Conservation (phyloP, 768 basidiomycete species). For the Lentinula boryana region DNA sequence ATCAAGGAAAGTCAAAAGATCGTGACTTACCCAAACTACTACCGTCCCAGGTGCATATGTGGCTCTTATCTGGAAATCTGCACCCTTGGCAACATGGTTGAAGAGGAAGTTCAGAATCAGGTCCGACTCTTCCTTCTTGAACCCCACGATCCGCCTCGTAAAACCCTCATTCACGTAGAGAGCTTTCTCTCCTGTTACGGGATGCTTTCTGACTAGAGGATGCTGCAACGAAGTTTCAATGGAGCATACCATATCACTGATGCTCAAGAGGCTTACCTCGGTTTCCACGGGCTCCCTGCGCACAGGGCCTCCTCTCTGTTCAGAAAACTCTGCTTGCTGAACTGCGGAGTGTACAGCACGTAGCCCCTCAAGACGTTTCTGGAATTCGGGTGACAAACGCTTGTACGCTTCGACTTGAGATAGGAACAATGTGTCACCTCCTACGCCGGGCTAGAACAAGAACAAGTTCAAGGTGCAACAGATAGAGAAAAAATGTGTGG, state of each 20-base stretch:
- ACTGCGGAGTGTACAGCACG: conserved; percentile 52
- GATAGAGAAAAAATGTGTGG: neutral
- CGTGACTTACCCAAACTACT: conserved; percentile 45
- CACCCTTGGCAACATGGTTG: conserved; percentile 45
- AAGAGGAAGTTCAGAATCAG: conserved; percentile 49
- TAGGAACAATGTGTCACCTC: conserved; percentile 52
- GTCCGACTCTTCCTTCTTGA: conserved; percentile 49
- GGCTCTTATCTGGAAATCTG: conserved; percentile 45
- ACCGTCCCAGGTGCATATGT: conserved; percentile 48
- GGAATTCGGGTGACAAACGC: conserved; percentile 50
- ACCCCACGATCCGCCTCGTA: conserved; percentile 49
- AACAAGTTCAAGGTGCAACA: neutral
- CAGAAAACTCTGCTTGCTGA: conserved; percentile 42
- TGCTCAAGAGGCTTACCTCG: conserved; percentile 22
- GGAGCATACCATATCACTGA: neutral
- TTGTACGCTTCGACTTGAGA: conserved; percentile 58
- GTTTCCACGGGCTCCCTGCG: conserved; percentile 45
- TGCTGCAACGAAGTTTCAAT: conserved; percentile 24
- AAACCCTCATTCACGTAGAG: conserved; percentile 54
- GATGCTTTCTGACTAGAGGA: conserved; percentile 52
- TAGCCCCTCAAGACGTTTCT: conserved; percentile 52
- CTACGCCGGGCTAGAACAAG: conserved; percentile 23
- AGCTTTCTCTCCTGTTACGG: conserved; percentile 58
- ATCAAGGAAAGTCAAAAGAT: neutral
- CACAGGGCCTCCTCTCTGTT: conserved; percentile 36